Evolutionary conservation across 495 filamentous ascomycete species (phyloP).

Genomic region (Penicillium paxilli): DNA sequence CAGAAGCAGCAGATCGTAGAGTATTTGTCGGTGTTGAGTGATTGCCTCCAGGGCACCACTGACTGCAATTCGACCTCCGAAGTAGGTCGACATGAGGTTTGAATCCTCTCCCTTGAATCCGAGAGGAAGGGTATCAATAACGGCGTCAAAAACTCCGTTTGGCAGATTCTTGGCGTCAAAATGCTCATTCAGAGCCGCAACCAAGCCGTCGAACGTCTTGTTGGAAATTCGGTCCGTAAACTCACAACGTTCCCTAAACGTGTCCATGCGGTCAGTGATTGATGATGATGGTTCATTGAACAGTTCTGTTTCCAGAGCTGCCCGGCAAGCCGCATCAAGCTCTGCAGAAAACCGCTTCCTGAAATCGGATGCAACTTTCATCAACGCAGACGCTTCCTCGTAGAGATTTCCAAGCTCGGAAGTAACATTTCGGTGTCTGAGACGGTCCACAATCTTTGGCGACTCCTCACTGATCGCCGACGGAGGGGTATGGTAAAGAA

Average conservation of each 20-base stretch:
- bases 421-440: slow-evolving; percentile 42
- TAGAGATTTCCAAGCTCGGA: slow-evolving; percentile 39
- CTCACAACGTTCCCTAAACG: slow-evolving; percentile 68
- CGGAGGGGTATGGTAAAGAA: slow-evolving; percentile 51
- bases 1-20: slow-evolving; percentile 80
- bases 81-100: slow-evolving; percentile 55
- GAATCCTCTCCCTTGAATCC: slow-evolving; percentile 45
- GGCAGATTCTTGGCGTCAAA: slow-evolving; percentile 46
- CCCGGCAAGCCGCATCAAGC: slow-evolving; percentile 58
- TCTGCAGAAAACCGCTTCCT: slow-evolving; percentile 57
- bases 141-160: slow-evolving; percentile 49
- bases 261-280: slow-evolving; percentile 66
- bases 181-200: slow-evolving; percentile 38
- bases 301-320: slow-evolving; percentile 65
- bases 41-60: slow-evolving; percentile 78
- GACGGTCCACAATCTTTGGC: slow-evolving; percentile 42
- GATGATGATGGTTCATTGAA: slow-evolving; percentile 65
- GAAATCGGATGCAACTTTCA: slow-evolving; percentile 62
- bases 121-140: slow-evolving; percentile 44
- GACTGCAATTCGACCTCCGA: slow-evolving; percentile 72
- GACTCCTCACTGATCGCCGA: slow-evolving; percentile 31
- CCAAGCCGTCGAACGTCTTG: slow-evolving; percentile 56
- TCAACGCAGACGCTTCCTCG: slow-evolving; percentile 46
- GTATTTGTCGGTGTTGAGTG: slow-evolving; percentile 60
- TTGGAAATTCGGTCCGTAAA: slow-evolving; percentile 74